Conservation (phyloP, 345 rosid species). For the Aegle marmelos region DNA sequence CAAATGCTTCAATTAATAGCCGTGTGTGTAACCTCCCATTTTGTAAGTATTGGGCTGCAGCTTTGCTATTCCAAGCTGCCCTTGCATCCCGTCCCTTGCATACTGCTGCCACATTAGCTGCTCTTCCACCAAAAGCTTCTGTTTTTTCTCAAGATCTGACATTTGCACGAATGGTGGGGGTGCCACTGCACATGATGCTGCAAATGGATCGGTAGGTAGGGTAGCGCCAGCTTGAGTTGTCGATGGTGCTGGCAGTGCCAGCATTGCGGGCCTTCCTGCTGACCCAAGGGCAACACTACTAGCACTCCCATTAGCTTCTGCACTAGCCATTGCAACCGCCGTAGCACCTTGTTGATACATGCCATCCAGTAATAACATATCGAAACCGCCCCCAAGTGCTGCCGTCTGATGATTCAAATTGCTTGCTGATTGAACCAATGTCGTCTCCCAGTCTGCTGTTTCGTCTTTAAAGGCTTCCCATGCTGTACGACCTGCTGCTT, state of each 20-base stretch:
- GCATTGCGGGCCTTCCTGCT: slow-evolving; percentile 42
- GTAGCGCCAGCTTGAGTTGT: not conserved
- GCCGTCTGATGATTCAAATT: slow-evolving; percentile 36
- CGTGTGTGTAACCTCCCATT: slow-evolving; percentile 28
- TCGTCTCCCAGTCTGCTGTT: slow-evolving; percentile 66
- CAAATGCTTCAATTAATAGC: slow-evolving; percentile 17
- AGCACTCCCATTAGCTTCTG: slow-evolving; percentile 41
- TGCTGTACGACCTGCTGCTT: slow-evolving; percentile 9
- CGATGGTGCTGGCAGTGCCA: slow-evolving; percentile 54
- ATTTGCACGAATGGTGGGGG: slow-evolving; percentile 59
- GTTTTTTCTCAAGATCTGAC: slow-evolving; percentile 62
- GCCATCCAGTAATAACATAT: slow-evolving; percentile 44
- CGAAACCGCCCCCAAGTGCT: slow-evolving; percentile 49
- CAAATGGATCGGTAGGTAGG: slow-evolving; percentile 41
- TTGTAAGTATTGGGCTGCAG: slow-evolving; percentile 29
- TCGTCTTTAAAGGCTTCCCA: slow-evolving; percentile 75
- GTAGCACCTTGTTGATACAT: slow-evolving; percentile 55
- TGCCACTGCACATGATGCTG: slow-evolving; percentile 39
- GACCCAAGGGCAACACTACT: slow-evolving; percentile 60
- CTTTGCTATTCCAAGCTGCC: slow-evolving; percentile 35
- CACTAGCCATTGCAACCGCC: slow-evolving; percentile 23
- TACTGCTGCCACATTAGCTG: slow-evolving; percentile 59
- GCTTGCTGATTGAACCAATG: slow-evolving; percentile 67
- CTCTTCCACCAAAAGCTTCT: slow-evolving; percentile 45
- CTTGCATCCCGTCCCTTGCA: slow-evolving; percentile 47